Conservation (phyloP, 202 grass and related monocot species). For the Schoenoplectus triqueter region DNA sequence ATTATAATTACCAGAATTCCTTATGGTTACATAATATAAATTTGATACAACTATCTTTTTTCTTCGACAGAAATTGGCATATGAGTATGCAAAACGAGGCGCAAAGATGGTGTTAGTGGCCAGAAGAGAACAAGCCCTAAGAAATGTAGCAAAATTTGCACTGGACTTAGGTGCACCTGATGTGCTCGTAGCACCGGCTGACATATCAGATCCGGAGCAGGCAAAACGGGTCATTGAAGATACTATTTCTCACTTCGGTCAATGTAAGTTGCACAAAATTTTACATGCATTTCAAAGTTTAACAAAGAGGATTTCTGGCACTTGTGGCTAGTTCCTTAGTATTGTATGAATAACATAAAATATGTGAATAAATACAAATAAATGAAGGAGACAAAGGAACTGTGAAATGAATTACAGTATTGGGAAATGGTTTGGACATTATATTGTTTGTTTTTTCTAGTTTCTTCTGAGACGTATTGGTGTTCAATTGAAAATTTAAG, state of each 20-base stretch:
- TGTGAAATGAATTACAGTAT: not conserved
- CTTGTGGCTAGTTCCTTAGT: not conserved
- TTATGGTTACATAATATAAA: not conserved
- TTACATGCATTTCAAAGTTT: not conserved
- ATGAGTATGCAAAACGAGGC: slow-evolving; percentile 66
- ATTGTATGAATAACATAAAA: not conserved
- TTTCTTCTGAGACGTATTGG: not conserved
- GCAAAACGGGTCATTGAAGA: slow-evolving; percentile 52
- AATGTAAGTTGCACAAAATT: slow-evolving; percentile 41
- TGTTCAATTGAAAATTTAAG: slow-evolving; percentile 1
- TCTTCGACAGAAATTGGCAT: slow-evolving; percentile 61
- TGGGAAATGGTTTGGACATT: not conserved
- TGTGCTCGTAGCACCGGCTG: slow-evolving; percentile 52
- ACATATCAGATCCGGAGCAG: slow-evolving; percentile 52
- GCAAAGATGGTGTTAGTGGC: slow-evolving; percentile 61
- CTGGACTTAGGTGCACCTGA: slow-evolving; percentile 47
- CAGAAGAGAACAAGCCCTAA: slow-evolving; percentile 56
- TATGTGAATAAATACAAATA: not conserved
- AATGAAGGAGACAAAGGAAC: not conserved
- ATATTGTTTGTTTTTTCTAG: not conserved
- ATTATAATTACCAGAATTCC: not conserved
- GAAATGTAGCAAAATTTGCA: slow-evolving; percentile 43
- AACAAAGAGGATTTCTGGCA: too few species aligned
- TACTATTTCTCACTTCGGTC: slow-evolving; percentile 61
- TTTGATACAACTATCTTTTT: not conserved